Conservation (phyloP, 352 stramenopile genomes). For the Globisporangium takayamanum region DNA sequence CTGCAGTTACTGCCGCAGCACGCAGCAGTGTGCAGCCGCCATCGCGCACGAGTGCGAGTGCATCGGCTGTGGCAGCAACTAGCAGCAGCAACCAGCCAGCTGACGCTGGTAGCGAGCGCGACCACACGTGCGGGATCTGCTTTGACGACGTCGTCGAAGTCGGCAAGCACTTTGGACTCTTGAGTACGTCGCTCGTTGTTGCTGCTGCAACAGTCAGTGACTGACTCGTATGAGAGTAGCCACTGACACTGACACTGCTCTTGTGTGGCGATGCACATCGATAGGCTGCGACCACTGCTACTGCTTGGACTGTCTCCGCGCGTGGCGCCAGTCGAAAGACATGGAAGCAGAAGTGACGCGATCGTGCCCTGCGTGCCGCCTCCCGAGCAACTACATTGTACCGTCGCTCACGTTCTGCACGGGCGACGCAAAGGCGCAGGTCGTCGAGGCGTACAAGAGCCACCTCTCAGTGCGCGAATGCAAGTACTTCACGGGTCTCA, state of each 20-base stretch:
- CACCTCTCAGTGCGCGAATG: slow-evolving; percentile 69
- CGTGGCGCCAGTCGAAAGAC: slow-evolving; percentile 68
- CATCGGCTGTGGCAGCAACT: background rate
- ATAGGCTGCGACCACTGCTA: slow-evolving; percentile 69
- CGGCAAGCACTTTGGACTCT: slow-evolving; percentile 73
- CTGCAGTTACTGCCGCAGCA: background rate
- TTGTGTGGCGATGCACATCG: background rate
- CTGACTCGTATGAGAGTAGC: background rate
- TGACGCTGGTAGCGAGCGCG: slow-evolving; percentile 20
- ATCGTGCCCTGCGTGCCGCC: slow-evolving; percentile 53
- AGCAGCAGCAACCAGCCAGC: slow-evolving; percentile 10
- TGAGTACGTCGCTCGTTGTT: slow-evolving; percentile 31
- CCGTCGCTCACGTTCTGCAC: slow-evolving; percentile 71
- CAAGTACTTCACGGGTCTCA: slow-evolving; percentile 71
- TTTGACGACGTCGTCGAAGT: slow-evolving; percentile 76
- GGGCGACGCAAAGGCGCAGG: slow-evolving; percentile 43
- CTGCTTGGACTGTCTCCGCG: slow-evolving; percentile 65
- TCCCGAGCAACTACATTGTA: slow-evolving; percentile 74
- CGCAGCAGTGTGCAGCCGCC: background rate
- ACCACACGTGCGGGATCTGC: slow-evolving; percentile 75
- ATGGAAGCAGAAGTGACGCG: slow-evolving; percentile 67
- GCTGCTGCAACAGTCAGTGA: background rate
- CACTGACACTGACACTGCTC: background rate
- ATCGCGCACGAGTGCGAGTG: background rate
- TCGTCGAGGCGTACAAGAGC: slow-evolving; percentile 66